Evolutionary conservation across 1,284 basidiomycete species (phyloP).

Genomic region (Athelia sp.): DNA sequence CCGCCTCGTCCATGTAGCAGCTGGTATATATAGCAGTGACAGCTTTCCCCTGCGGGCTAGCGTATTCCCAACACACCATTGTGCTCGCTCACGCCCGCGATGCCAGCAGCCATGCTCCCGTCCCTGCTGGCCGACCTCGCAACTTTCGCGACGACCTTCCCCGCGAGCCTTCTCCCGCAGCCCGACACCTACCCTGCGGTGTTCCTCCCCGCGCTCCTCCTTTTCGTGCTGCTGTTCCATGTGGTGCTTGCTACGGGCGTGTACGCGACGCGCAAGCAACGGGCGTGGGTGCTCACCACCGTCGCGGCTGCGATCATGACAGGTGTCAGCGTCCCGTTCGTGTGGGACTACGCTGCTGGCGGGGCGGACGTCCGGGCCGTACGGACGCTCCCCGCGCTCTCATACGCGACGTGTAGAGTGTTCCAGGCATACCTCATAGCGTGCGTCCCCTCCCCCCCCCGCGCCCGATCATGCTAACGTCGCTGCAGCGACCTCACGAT

Average conservation of each 20-base stretch:
- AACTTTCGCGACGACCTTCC: neutral
- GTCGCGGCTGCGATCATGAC: constrained; percentile 41
- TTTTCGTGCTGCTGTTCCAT: constrained; percentile 16
- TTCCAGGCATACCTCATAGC: constrained; percentile 45
- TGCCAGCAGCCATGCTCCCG: neutral
- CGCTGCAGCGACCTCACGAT: constrained; percentile 29
- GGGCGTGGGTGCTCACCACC: constrained; percentile 50
- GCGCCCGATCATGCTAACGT: neutral
- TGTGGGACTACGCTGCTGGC: constrained; percentile 30
- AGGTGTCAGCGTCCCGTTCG: constrained; percentile 39
- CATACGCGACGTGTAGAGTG: constrained; percentile 26
- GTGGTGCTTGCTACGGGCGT: constrained; percentile 30
- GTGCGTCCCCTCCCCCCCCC: constrained; percentile 23
- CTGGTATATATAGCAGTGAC: too few relatives aligned
- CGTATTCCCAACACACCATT: too few relatives aligned
- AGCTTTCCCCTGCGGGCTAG: too few relatives aligned
- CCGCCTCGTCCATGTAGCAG: too few relatives aligned
- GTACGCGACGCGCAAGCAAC: constrained; percentile 36
- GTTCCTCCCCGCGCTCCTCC: constrained; percentile 16
- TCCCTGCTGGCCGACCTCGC: neutral
- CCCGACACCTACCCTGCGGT: neutral
- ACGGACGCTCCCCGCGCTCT: constrained; percentile 13
- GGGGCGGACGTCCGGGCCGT: constrained; percentile 29
- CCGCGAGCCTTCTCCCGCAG: constrained; percentile 3
- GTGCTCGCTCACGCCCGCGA: neutral